Base-by-base conservation (phyloP, 2,329 filamentous ascomycete species). In the Trichoderma sp. region DNA sequence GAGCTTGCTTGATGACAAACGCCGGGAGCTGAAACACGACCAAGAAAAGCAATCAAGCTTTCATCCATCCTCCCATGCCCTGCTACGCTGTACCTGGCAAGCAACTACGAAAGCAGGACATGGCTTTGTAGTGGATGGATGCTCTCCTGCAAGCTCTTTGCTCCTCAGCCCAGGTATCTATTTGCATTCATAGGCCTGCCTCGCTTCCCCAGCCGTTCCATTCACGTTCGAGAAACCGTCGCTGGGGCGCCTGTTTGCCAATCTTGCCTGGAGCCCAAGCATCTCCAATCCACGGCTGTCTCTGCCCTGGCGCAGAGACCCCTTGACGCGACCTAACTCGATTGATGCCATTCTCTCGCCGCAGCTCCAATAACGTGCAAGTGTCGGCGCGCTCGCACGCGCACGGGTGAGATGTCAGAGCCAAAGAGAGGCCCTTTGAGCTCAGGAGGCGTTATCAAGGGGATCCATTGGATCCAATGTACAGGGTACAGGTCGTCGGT, bases 391-490 rank as follows among this genome's bases (percentile, higher is more conserved):
- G n/a, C 47, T 61, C 40, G 31, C 27, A 2, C n/a, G 40, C 59
- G 47, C 59, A 43, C 43, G 49, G 49, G 24, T 31, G 33, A 31
- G 59, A 11, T 52, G 59, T 29, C 33, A 49, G 21, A 24, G 47
- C 47, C 47, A 49, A 49, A 49, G 47, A 24, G 40, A 43, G 52
- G 62, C 29, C 56, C 56, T 57, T 11, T 43, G 31, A 40, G 52
- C 53, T 66, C 63, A 66, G 63, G 63, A 66, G 63, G 63, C 57
- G 53, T 43, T 37, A 57, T 37, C 53, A 65, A 37, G 13, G 21
- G 21, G 21, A 21, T 13, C 19, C 55, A 33, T n/a, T n/a, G 21
- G 21, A 21, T n/a, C 19, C 55, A 33, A 11, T n/a, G 55, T 57
- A 56, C 53, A 43, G 53, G 35, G 53, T 66, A 58, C 63, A 29